Evolutionary conservation across 2,329 filamentous ascomycete species (phyloP).

Genomic region (Fusarium torreyae): DNA sequence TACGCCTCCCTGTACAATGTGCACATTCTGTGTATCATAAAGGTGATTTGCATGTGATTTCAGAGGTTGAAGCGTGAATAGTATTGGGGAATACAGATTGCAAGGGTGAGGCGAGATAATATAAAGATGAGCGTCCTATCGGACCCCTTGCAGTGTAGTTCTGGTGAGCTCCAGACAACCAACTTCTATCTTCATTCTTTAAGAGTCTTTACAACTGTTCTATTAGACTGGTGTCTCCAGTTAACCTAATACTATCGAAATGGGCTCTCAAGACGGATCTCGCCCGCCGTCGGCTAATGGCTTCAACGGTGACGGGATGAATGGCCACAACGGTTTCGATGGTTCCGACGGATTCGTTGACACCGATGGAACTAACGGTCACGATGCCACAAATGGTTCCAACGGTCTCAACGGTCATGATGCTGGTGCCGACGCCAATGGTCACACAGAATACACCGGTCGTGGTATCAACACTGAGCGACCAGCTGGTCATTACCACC

Average conservation of each 20-base stretch:
- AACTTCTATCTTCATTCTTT: background rate
- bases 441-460: background rate
- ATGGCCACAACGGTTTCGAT: background rate
- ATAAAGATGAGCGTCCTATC: background rate
- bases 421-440: background rate
- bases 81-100: too few relatives aligned
- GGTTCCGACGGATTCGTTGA: background rate
- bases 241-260: background rate
- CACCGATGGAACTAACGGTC: background rate
- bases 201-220: background rate
- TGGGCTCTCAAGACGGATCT: background rate
- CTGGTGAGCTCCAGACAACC: background rate
- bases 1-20: background rate
- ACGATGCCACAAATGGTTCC: background rate
- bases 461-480: background rate
- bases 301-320: background rate
- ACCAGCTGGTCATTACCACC: background rate
- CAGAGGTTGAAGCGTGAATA: too few relatives aligned
- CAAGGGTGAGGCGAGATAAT: background rate
- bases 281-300: background rate
- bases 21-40: background rate
- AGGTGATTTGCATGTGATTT: constrained; percentile 1
- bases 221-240: background rate
- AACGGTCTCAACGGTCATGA: background rate
- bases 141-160: background rate